A percentile compares a stretch with the other conserved stretches of the same genome.
Conservation (phyloP, 768 basidiomycete genomes). For the Mycena vitilis region DNA sequence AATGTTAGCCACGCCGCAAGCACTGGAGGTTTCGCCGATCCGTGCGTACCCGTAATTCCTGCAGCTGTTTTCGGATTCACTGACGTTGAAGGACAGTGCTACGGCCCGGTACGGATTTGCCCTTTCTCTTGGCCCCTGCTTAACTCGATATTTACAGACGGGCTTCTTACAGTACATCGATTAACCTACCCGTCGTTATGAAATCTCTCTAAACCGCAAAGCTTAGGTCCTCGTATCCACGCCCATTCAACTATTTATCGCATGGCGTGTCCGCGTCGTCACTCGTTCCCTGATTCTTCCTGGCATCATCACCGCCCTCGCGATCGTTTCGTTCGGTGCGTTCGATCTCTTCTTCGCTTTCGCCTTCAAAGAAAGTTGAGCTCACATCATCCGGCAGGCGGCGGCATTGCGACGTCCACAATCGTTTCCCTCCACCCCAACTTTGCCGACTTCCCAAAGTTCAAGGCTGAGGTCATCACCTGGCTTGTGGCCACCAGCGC, state of each 20-base stretch:
- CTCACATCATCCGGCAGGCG: slow-evolving; percentile 5
- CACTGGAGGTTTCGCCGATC: slow-evolving; percentile 19
- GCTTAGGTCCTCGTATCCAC: slow-evolving; percentile 33
- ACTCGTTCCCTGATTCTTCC: slow-evolving; percentile 24
- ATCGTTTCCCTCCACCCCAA: slow-evolving; percentile 21
- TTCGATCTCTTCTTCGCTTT: background rate
- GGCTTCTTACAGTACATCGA: slow-evolving; percentile 19
- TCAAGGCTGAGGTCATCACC: slow-evolving; percentile 23
- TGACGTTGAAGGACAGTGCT: background rate
- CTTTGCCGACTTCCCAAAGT: slow-evolving; percentile 15
- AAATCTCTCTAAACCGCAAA: slow-evolving; percentile 1
- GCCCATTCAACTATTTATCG: slow-evolving; percentile 36
- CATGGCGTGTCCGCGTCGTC: slow-evolving; percentile 33
- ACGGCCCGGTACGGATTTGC: slow-evolving; percentile 3
- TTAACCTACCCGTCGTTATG: background rate
- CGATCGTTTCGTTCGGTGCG: slow-evolving; percentile 21
- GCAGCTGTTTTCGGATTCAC: background rate
- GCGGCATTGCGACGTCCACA: slow-evolving; percentile 23
- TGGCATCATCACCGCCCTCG: background rate
- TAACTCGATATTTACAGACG: background rate
- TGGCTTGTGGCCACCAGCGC: slow-evolving; percentile 30
- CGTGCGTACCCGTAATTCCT: slow-evolving; percentile 2
- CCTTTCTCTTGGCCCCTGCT: background rate
- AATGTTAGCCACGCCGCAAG: slow-evolving; percentile 2
- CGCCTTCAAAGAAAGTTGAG: background rate